Conservation (phyloP, 1,284 basidiomycete species). For the Cutaneotrichosporon sp. region DNA sequence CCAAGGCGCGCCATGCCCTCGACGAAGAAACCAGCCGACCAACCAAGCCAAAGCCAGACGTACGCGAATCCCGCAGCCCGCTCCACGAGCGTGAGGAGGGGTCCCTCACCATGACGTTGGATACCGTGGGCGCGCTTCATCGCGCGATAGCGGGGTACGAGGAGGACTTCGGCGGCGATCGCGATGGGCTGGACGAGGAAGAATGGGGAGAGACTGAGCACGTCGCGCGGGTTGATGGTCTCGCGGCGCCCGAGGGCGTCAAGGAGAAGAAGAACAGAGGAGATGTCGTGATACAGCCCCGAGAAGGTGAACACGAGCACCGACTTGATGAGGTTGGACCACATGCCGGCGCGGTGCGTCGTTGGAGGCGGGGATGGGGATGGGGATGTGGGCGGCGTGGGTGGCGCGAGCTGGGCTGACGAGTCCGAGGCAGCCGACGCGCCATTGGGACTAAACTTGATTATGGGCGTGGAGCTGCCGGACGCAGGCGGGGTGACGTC, state of each 20-base stretch:
- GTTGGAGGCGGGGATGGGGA: slow-evolving; percentile 27
- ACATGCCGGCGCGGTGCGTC: slow-evolving; percentile 11
- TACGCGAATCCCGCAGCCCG: slow-evolving; percentile 38
- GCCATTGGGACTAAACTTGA: background rate
- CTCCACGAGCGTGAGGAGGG: slow-evolving; percentile 25
- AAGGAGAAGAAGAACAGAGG: slow-evolving; percentile 29
- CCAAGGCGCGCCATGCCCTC: slow-evolving; percentile 35
- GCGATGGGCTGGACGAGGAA: slow-evolving; percentile 45
- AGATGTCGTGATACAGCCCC: slow-evolving; percentile 44
- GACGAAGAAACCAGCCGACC: slow-evolving; percentile 43
- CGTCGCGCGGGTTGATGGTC: slow-evolving; percentile 12
- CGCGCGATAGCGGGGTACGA: slow-evolving; percentile 34
- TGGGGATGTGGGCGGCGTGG: slow-evolving; percentile 14
- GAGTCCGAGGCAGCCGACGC: background rate
- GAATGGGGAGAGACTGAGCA: slow-evolving; percentile 39
- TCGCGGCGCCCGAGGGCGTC: slow-evolving; percentile 23
- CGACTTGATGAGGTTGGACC: slow-evolving; percentile 43
- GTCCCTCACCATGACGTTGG: slow-evolving; percentile 25
- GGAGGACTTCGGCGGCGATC: slow-evolving; percentile 36
- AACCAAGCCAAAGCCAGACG: slow-evolving; percentile 48
- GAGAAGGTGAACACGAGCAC: slow-evolving; percentile 43
- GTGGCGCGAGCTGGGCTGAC: background rate
- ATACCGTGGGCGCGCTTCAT: slow-evolving; percentile 6
- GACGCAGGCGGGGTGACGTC: slow-evolving; percentile 17
- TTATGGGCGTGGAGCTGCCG: slow-evolving; percentile 30